phyloP scores from a whole-genome alignment of 2,329 filamentous ascomycete species.

The Cadophora sp. region DNA sequence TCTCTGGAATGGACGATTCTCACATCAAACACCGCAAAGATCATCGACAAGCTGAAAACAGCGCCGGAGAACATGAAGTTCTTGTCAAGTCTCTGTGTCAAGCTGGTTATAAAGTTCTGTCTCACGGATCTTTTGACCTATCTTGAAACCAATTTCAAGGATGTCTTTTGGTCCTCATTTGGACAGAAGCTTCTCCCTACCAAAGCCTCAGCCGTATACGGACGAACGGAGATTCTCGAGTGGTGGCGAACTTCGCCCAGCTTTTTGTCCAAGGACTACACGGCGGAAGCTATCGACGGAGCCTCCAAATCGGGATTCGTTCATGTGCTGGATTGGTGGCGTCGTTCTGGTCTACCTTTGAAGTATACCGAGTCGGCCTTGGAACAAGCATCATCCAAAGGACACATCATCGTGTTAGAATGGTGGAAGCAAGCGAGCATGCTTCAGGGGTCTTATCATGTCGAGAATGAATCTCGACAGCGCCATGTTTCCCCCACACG shows the following conservation, averaged over 20 bases:
- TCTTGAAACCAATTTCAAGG: constrained; percentile 68
- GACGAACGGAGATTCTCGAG: constrained; percentile 81
- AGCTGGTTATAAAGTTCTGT: constrained; percentile 90
- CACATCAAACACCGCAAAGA: constrained; percentile 70
- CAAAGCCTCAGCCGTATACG: constrained; percentile 87
- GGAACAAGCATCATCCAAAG: constrained; percentile 85
- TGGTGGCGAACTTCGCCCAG: constrained; percentile 89
- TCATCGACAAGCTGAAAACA: constrained; percentile 75
- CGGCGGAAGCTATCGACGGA: constrained; percentile 78
- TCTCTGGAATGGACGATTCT: constrained; percentile 88
- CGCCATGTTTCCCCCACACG: constrained; percentile 34
- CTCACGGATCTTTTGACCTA: constrained; percentile 80
- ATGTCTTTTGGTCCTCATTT: constrained; percentile 87
- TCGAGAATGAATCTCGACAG: constrained; percentile 48
- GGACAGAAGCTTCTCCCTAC: constrained; percentile 82
- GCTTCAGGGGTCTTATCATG: constrained; percentile 59
- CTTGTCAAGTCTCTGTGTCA: constrained; percentile 81
- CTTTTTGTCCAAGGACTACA: constrained; percentile 85
- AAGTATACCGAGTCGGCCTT: constrained; percentile 88
- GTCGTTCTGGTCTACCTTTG: constrained; percentile 77
- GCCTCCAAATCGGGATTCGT: constrained; percentile 87
- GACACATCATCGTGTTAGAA: constrained; percentile 84
- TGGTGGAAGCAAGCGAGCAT: constrained; percentile 85
- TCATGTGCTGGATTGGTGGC: constrained; percentile 91
- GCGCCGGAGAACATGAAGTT: constrained; percentile 73